Base-by-base conservation (phyloP, 768 basidiomycete genomes). In the Tephrocybe sp. region DNA sequence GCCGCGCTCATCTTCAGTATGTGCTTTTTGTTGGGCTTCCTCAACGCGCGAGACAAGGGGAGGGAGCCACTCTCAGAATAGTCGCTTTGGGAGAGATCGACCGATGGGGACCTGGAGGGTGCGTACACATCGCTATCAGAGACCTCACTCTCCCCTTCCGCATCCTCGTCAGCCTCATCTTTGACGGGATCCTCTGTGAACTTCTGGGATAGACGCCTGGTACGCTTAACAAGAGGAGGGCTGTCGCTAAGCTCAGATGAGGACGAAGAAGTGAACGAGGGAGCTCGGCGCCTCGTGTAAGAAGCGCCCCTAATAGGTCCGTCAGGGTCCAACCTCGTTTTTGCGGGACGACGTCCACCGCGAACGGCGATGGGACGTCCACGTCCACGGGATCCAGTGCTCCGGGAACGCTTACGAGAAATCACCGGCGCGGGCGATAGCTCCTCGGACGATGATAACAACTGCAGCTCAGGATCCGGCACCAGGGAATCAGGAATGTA, bases 81-180 rank as follows among this genome's bases (percentile, higher is more conserved):
- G 15, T 58, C 55, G 36, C 58, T 60, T 26, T 26, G 24, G 24
- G 60, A 55, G 12, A 16, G 26, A 35, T 52, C 53, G 15, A 54
- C 47, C 4, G 60, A 62, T 13, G 56, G 44, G 7, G 60, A 60
- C 8, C 58, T 49, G 11, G 60, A 62, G n/a, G 60, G 60, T 9
- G 51, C 26, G 36, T 62, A 62, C 8, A 47, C 48, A 40, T 62
- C 57, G 16, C 45, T 56, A 19, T 59, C 60, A 3, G 34, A 49
- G 22, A 44, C 47, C 11, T 59, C 55, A 27, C 54, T 57, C 28
- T 42, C 59, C 5, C 45, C 47, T 15, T 59, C 51, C 16, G 25
- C 42, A 8, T 51, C 55, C 3, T 49, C 49, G 16, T 24, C 49
- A 1, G 27, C 47, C 5, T 32, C 11, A 1, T 18, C 3, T n/a